Percentiles rank a stretch among this genome's conserved stretches.
Evolutionary conservation across 75 land plant genomes (phyloP).

Genomic region (Cupressus sempervirens): DNA sequence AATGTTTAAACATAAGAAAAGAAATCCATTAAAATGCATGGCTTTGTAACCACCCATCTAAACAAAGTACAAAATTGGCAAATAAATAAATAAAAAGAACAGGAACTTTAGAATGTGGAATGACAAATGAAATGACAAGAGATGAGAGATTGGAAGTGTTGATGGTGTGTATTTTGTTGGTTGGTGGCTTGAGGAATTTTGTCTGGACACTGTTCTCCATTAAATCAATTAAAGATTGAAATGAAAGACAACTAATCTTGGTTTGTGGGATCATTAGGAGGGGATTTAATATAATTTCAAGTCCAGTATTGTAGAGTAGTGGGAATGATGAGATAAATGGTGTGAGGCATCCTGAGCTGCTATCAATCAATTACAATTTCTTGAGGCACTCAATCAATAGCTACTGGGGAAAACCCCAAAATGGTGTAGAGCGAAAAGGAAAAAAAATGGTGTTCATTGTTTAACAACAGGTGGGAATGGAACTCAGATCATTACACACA

Average conservation of each 20-base stretch:
- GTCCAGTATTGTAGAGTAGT: background rate
- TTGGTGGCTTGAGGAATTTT: background rate
- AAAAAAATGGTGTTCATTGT: background rate
- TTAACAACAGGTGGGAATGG: constrained; percentile 3
- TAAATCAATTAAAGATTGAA: background rate
- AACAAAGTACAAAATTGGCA: background rate
- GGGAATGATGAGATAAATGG: constrained; percentile 2
- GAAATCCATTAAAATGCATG: background rate
- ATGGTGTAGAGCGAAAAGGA: constrained; percentile 4
- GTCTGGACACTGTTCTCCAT: background rate
- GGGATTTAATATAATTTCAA: background rate
- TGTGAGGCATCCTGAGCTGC: background rate
- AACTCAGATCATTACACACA: constrained; percentile 7
- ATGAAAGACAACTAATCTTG: background rate
- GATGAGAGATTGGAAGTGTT: background rate
- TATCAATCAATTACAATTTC: background rate
- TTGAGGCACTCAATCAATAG: constrained; percentile 6
- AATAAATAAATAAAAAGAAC: background rate
- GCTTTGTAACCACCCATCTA: background rate
- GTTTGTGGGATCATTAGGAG: background rate
- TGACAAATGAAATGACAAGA: constrained; percentile 5
- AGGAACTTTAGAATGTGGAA: background rate
- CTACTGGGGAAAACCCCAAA: background rate
- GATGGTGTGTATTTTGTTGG: constrained; percentile 5
- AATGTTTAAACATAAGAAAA: background rate